These are phyloP conservation scores for Bimuria novae-zelandiae DNA, from an alignment of 2,329 filamentous ascomycete species.

Conservation along the genomic window DNA sequence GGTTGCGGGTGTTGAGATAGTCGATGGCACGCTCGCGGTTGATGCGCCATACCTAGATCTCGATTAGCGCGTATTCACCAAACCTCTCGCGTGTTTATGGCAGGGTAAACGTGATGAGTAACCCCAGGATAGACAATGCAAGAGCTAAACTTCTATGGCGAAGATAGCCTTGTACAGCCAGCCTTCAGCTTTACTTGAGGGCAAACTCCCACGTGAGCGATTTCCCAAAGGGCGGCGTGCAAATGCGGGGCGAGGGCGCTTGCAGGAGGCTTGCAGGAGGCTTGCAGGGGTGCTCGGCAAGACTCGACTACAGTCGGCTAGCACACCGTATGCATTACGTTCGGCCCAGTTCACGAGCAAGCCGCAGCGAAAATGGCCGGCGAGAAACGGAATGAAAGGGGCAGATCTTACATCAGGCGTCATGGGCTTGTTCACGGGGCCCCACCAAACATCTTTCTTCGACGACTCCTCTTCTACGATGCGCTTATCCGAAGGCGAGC, in stretches of 20 bases:
- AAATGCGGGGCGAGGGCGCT: conserved; percentile 44
- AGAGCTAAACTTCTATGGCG: too few species aligned
- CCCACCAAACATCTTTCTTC: conserved; percentile 96
- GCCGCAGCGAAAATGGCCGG: conserved; percentile 17
- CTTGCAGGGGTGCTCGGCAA: conserved; percentile 33
- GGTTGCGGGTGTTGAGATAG: conserved; percentile 98
- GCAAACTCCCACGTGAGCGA: conserved; percentile 28
- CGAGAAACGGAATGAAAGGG: conserved; percentile 17
- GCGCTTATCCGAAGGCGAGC: conserved; percentile 95
- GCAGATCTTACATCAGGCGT: conserved; percentile 77
- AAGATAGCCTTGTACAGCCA: too few species aligned
- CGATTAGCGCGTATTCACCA: conserved; percentile 32
- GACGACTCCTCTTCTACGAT: conserved; percentile 91
- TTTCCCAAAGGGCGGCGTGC: conserved; percentile 23
- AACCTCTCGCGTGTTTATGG: too few species aligned
- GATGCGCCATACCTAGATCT: conserved; percentile 90
- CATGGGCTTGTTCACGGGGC: conserved; percentile 99
- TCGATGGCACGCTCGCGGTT: conserved; percentile 98
- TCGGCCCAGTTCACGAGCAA: conserved; percentile 35
- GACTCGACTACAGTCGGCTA: conserved; percentile 33
- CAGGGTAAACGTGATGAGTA: too few species aligned
- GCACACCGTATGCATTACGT: conserved; percentile 43
- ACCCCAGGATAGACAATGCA: too few species aligned
- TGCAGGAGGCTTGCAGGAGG: conserved; percentile 37
- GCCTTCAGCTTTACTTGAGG: neutral